Evolutionary conservation across 169 alveolate genomes (phyloP).

Genomic region (Plasmodium falciparum): DNA sequence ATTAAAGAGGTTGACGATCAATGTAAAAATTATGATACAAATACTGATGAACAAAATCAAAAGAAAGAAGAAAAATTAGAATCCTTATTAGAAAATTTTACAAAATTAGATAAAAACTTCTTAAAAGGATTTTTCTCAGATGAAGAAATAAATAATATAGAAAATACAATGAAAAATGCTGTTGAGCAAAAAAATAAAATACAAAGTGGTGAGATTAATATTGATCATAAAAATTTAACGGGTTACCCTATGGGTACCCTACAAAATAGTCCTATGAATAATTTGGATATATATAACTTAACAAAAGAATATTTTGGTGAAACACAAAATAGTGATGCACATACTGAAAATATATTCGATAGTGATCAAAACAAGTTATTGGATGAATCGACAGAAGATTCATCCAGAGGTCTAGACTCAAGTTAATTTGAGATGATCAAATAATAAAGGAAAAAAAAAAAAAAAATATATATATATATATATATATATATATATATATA

Average conservation of each 20-base stretch:
- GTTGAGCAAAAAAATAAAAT: slow-evolving; percentile 61
- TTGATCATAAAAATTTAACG: slow-evolving; percentile 17
- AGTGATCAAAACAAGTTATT: neutral
- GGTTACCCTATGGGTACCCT: slow-evolving; percentile 1
- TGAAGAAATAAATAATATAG: slow-evolving; percentile 74
- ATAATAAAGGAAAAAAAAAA: too few species aligned
- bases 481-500: too few species aligned
- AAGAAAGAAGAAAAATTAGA: slow-evolving; percentile 73
- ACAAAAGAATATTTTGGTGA: slow-evolving; percentile 62
- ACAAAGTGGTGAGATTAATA: slow-evolving; percentile 48
- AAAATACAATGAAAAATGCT: slow-evolving; percentile 43
- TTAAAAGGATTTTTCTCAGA: slow-evolving; percentile 70
- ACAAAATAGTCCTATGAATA: slow-evolving; percentile 6
- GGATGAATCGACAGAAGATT: slow-evolving; percentile 31
- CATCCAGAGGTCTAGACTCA: slow-evolving; percentile 54
- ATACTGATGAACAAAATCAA: slow-evolving; percentile 58
- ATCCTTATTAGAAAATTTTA: slow-evolving; percentile 74
- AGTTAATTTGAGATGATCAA: neutral
- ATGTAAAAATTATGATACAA: slow-evolving; percentile 48
- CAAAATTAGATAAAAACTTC: slow-evolving; percentile 67
- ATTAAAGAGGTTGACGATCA: slow-evolving; percentile 73
- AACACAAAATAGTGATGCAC: neutral
- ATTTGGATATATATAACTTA: slow-evolving; percentile 48
- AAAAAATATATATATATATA: too few species aligned
- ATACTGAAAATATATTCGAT: slow-evolving; percentile 11